These are phyloP conservation scores for Trebouxiophyceae sp. DNA, from an alignment of 163 green algal genomes.

Conservation along the genomic window DNA sequence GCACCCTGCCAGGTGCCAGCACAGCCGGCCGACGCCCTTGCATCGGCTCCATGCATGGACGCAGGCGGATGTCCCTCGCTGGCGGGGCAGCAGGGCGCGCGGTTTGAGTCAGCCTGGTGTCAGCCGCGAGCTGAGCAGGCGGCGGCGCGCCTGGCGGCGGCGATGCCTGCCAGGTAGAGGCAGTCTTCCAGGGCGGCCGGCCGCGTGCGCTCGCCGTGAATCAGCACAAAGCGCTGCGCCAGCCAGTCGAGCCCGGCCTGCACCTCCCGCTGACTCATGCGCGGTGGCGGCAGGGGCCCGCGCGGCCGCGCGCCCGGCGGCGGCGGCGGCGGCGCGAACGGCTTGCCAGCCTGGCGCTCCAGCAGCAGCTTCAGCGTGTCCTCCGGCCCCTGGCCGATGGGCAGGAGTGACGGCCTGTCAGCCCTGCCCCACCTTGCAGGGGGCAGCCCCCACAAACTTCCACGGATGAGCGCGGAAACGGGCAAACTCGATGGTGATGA, in stretches of 20 bases:
- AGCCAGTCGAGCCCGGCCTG: slow-evolving; percentile 65
- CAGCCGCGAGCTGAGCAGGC: too few relatives aligned
- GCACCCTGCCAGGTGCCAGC: background rate
- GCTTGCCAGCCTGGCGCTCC: slow-evolving; percentile 75
- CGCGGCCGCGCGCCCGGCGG: slow-evolving; percentile 40
- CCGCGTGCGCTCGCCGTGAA: slow-evolving; percentile 73
- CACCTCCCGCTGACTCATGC: slow-evolving; percentile 62
- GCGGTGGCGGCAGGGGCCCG: slow-evolving; percentile 27
- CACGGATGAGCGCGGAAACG: background rate
- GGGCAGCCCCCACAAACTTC: background rate
- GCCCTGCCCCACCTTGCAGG: background rate
- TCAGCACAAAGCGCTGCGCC: slow-evolving; percentile 75
- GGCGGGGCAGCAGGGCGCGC: background rate
- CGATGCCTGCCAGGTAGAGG: slow-evolving; percentile 67
- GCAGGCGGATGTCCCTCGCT: background rate
- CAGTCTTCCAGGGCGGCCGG: slow-evolving; percentile 87
- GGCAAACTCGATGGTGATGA: too few relatives aligned
- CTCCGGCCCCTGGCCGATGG: slow-evolving; percentile 43
- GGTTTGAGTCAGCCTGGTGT: background rate
- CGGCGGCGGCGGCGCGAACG: too few relatives aligned
- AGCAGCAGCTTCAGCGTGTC: slow-evolving; percentile 86
- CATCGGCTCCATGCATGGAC: background rate
- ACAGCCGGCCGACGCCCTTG: background rate
- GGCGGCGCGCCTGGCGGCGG: slow-evolving; percentile 12
- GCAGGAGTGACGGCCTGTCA: background rate